These are phyloP conservation scores for Chytriomyces sp. DNA, from an alignment of 192 early-diverging fungal species.

Conservation along the genomic window DNA sequence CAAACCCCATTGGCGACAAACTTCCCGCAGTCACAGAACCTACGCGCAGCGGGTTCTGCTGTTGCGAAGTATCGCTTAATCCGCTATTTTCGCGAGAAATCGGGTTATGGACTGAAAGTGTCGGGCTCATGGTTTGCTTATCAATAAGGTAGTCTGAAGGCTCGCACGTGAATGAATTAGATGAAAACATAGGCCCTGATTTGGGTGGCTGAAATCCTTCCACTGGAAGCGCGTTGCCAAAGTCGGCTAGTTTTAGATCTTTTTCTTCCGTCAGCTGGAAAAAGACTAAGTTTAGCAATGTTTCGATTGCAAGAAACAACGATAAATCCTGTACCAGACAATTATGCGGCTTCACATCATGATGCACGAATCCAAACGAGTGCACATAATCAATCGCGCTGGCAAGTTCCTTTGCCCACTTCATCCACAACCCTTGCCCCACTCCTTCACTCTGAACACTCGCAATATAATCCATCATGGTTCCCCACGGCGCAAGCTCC, in stretches of 20 bases:
- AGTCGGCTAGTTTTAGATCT: constrained; percentile 56
- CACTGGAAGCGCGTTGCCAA: constrained; percentile 61
- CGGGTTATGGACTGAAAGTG: neutral
- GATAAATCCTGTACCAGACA: constrained; percentile 47
- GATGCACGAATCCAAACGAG: constrained; percentile 57
- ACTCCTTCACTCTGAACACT: constrained; percentile 40
- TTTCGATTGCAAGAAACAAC: neutral
- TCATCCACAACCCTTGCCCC: constrained; percentile 51
- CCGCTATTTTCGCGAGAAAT: neutral
- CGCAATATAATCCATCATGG: constrained; percentile 58
- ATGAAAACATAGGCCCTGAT: neutral
- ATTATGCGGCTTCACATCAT: constrained; percentile 68
- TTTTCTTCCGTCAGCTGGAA: constrained; percentile 49
- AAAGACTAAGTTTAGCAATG: neutral
- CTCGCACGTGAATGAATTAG: neutral
- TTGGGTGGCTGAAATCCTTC: constrained; percentile 35
- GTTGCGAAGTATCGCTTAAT: neutral
- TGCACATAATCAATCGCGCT: constrained; percentile 56
- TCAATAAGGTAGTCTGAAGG: neutral
- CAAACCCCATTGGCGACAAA: neutral
- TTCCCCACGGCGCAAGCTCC: constrained; percentile 51
- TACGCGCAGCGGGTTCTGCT: neutral
- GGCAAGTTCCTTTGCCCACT: constrained; percentile 58
- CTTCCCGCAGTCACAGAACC: neutral
- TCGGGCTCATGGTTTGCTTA: neutral